phyloP scores from a whole-genome alignment of 2,329 filamentous ascomycete species.

The Colletotrichum euphorbiae region DNA sequence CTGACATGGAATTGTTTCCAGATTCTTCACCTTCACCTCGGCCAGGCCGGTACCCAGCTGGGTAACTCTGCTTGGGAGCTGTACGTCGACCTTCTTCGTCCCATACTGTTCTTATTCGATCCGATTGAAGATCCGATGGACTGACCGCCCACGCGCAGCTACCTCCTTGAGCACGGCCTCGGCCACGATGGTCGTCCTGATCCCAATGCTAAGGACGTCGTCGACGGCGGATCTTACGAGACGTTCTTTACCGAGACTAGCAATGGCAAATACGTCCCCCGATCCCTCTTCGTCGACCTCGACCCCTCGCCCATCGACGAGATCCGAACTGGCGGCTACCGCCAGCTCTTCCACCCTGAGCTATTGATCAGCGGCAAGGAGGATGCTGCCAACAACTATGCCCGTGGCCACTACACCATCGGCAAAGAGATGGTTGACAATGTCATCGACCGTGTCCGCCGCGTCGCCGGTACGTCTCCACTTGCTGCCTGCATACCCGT shows the following conservation, averaged over 20 bases:
- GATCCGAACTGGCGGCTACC: conserved; percentile 76
- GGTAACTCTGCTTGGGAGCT: conserved; percentile 82
- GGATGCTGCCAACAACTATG: conserved; percentile 83
- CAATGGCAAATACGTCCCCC: conserved; percentile 77
- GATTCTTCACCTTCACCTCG: conserved; percentile 74
- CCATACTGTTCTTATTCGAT: conserved; percentile 12
- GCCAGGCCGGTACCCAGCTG: conserved; percentile 79
- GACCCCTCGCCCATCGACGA: conserved; percentile 80
- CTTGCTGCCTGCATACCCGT: background rate
- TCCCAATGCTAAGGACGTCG: conserved; percentile 68
- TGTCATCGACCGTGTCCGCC: conserved; percentile 77
- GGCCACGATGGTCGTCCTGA: conserved; percentile 73
- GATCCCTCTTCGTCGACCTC: conserved; percentile 78
- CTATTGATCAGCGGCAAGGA: conserved; percentile 80
- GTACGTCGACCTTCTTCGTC: conserved; percentile 59
- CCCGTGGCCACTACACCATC: conserved; percentile 80
- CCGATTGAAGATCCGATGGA: conserved; percentile 39
- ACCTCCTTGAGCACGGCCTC: conserved; percentile 79
- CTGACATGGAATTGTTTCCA: conserved; percentile 45
- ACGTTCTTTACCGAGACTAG: conserved; percentile 81
- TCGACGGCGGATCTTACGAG: conserved; percentile 74
- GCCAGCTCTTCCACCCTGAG: conserved; percentile 79
- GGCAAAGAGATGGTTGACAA: conserved; percentile 81
- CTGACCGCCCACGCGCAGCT: conserved; percentile 57
- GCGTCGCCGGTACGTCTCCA: conserved; percentile 69